Percentiles rank a stretch among this genome's conserved stretches.
Conservation (phyloP, 2,329 filamentous ascomycete genomes). For the Malbranchea zuffiana region DNA sequence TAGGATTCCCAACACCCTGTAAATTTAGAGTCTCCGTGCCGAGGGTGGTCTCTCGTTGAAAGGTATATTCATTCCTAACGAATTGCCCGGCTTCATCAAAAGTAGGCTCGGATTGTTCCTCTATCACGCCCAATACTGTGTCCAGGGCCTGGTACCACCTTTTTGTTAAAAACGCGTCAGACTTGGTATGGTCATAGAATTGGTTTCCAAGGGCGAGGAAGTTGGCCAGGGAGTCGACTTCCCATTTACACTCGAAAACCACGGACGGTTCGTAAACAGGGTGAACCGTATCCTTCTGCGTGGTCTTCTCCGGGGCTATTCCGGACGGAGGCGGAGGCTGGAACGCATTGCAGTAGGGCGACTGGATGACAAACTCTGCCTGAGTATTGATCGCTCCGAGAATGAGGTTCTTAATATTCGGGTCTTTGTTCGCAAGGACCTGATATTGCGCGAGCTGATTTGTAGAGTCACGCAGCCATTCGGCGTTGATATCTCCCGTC, state of each 20-base stretch:
- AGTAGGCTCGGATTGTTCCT: slow-evolving; percentile 68
- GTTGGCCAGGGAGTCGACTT: slow-evolving; percentile 87
- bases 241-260: slow-evolving; percentile 98
- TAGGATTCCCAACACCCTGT: slow-evolving; percentile 75
- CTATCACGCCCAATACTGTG: slow-evolving; percentile 60
- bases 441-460: slow-evolving; percentile 93
- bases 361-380: slow-evolving; percentile 84
- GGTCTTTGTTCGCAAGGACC: slow-evolving; percentile 67
- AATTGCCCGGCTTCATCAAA: slow-evolving; percentile 62
- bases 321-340: slow-evolving; percentile 82
- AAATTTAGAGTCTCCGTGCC: slow-evolving; percentile 87
- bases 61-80: slow-evolving; percentile 69
- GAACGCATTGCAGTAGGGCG: slow-evolving; percentile 96
- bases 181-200: slow-evolving; percentile 69
- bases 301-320: slow-evolving; percentile 60
- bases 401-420: slow-evolving; percentile 65
- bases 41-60: slow-evolving; percentile 64
- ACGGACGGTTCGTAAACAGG: slow-evolving; percentile 71
- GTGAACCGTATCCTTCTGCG: slow-evolving; percentile 74
- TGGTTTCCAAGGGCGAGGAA: slow-evolving; percentile 80
- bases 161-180: slow-evolving; percentile 63
- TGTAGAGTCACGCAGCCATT: slow-evolving; percentile 85
- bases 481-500: slow-evolving; percentile 83
- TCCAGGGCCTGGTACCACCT: slow-evolving; percentile 72
- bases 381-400: slow-evolving; percentile 94